These are phyloP conservation scores for Torulaspora maleeae DNA, from an alignment of 805 yeast genomes.

Conservation along the genomic window DNA sequence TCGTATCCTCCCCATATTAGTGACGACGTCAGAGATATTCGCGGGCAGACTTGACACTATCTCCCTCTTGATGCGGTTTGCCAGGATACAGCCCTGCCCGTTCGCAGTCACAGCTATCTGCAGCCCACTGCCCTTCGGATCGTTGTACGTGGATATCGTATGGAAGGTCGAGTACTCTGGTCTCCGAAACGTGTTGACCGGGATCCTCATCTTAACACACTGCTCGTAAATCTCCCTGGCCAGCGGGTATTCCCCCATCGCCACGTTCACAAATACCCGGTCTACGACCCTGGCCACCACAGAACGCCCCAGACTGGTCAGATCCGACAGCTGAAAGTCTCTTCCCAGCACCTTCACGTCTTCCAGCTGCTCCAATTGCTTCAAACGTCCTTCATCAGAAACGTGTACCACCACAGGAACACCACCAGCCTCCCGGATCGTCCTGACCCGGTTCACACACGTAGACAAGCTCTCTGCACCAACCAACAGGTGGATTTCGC, in stretches of 20 bases:
- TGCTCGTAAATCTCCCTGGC: slow-evolving; percentile 42
- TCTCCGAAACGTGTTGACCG: slow-evolving; percentile 73
- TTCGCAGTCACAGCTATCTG: slow-evolving; percentile 80
- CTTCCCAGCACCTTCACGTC: slow-evolving; percentile 33
- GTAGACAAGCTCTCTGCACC: slow-evolving; percentile 38
- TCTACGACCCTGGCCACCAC: slow-evolving; percentile 67
- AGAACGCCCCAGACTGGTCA: slow-evolving; percentile 54
- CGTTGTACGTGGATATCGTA: slow-evolving; percentile 61
- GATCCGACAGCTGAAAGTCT: slow-evolving; percentile 40
- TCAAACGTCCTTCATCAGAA: slow-evolving; percentile 26
- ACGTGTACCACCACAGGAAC: slow-evolving; percentile 44
- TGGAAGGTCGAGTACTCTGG: slow-evolving; percentile 73
- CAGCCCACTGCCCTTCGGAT: slow-evolving; percentile 55
- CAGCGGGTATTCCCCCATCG: slow-evolving; percentile 28
- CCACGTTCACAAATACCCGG: slow-evolving; percentile 61
- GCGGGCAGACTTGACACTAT: slow-evolving; percentile 59
- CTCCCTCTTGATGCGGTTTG: slow-evolving; percentile 74
- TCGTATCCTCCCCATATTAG: slow-evolving; percentile 64
- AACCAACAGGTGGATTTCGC: slow-evolving; percentile 53
- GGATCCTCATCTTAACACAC: slow-evolving; percentile 66
- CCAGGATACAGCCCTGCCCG: slow-evolving; percentile 86
- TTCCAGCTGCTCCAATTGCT: slow-evolving; percentile 27
- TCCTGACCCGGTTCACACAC: slow-evolving; percentile 40
- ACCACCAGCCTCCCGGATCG: slow-evolving; percentile 53
- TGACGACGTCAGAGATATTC: slow-evolving; percentile 64